Evolutionary conservation across 352 stramenopile species (phyloP), one percentile per base, ranked within the genome.

Genomic region (Globisporangium spinosum): DNA sequence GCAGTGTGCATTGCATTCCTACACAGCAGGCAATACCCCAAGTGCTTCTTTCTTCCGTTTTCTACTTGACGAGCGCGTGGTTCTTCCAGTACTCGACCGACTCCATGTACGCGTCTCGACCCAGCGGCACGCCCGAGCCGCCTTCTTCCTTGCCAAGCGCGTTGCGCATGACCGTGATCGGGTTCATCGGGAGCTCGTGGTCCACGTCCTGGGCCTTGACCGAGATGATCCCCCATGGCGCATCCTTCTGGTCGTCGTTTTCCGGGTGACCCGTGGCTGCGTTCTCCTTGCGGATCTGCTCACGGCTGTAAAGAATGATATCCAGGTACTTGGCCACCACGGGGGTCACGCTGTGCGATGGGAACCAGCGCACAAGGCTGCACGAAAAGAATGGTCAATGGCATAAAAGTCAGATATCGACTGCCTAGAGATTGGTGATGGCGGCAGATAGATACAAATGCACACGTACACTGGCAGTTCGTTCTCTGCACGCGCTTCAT

Each of bases 131-230:
- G 38, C 90, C 90, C 10, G 86, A 95, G 34, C 90, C 90, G 35
- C 90, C 97, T 70, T 99, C 80, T 34, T 98, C 94, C 75, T 98
- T 97, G 43, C 97, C 97, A n/a, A 99, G 77, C 54, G 97, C 94
- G 83, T 99, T 99, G 47, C 97, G 82, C 94, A 99, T 98, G 72
- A 98, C 91, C 13, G 97, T 99, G 76, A 99, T 99, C 6, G 97
- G 97, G 68, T 97, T 97, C 97, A 99, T 99, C 32, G 97, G 97
- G 35, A 99, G 80, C 74, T 99, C 97, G 65, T 93, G 72, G 69
- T 97, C 84, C 9, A 98, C 90, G 73, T 98, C 91, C 78, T 99
- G 97, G 38, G 97, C 91, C 79, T 99, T 99, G 69, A 99, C 97
- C 40, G 90, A 98, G 51, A 99, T 89, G 75, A 99, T 98, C 23